Conservation (phyloP, 176 grass and related monocot genomes). For the Triticum monococcum region DNA sequence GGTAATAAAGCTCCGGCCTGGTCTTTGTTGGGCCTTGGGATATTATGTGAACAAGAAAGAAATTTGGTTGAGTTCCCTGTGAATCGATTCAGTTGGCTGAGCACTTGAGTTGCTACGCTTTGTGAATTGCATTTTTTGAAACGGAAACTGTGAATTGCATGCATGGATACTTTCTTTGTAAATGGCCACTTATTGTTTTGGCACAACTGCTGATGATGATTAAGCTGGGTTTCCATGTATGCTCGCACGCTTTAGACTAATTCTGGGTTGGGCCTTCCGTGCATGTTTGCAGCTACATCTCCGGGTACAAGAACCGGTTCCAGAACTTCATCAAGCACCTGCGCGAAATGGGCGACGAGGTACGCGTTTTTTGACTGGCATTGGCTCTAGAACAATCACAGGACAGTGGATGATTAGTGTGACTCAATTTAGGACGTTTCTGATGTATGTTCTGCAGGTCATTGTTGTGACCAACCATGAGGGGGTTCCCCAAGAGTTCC, state of each 20-base stretch:
- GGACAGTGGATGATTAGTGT: not conserved
- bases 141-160: too few species aligned
- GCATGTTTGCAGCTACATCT: conserved; percentile 46
- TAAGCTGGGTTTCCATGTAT: not conserved
- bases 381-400: not conserved
- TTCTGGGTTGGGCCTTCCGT: not conserved
- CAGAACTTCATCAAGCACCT: conserved; percentile 82
- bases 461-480: conserved; percentile 94
- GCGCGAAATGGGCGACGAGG: conserved; percentile 62
- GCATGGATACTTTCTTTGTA: too few species aligned
- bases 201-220: not conserved
- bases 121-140: too few species aligned
- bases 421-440: not conserved
- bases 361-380: not conserved
- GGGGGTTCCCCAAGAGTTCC: conserved; percentile 82
- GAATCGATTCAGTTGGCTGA: too few species aligned
- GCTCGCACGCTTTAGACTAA: not conserved
- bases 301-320: conserved; percentile 74
- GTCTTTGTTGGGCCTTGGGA: too few species aligned
- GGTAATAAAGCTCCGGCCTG: too few species aligned
- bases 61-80: too few species aligned
- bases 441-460: conserved; percentile 44
- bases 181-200: not conserved
- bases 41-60: too few species aligned
- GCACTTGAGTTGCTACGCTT: too few species aligned